These are phyloP conservation scores for Mucor lusitanicus DNA, from an alignment of 371 early-diverging fungal species.

Conservation along the genomic window DNA sequence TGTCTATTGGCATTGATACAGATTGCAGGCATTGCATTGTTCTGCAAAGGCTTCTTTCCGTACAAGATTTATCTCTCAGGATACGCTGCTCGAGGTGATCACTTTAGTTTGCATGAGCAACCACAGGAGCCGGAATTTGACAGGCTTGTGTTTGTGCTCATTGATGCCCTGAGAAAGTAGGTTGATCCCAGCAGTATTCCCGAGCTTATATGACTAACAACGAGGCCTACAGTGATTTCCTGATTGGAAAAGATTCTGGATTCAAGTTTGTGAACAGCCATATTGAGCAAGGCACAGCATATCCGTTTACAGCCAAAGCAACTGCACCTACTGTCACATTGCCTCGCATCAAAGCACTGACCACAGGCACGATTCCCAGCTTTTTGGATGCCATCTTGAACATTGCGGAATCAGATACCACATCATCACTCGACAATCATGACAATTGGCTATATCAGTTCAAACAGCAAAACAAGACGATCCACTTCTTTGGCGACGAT, in stretches of 20 bases:
- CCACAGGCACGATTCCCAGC: constrained; percentile 82
- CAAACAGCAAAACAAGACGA: constrained; percentile 51
- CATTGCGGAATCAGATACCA: constrained; percentile 84
- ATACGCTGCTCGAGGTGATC: constrained; percentile 46
- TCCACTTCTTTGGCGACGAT: constrained; percentile 93
- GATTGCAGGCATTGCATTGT: constrained; percentile 63
- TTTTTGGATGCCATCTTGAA: constrained; percentile 81
- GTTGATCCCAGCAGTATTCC: not conserved
- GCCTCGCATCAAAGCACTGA: constrained; percentile 92
- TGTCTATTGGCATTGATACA: constrained; percentile 46
- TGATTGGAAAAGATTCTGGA: constrained; percentile 65
- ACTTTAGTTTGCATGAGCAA: constrained; percentile 2
- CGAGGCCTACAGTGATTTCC: constrained; percentile 64
- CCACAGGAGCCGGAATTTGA: constrained; percentile 58
- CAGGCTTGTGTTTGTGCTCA: constrained; percentile 74
- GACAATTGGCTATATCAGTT: constrained; percentile 81
- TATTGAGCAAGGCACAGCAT: constrained; percentile 50
- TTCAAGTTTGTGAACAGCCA: constrained; percentile 51
- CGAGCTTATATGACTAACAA: not conserved
- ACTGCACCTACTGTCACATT: constrained; percentile 94
- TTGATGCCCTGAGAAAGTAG: constrained; percentile 79
- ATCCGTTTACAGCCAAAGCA: constrained; percentile 72
- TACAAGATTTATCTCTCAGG: constrained; percentile 71
- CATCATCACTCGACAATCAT: constrained; percentile 63
- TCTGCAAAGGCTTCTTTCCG: constrained; percentile 79